A percentile compares a stretch with the other conserved stretches of the same genome.
Conservation (phyloP, 2,329 filamentous ascomycete genomes). For the Ophiostoma piceae region DNA sequence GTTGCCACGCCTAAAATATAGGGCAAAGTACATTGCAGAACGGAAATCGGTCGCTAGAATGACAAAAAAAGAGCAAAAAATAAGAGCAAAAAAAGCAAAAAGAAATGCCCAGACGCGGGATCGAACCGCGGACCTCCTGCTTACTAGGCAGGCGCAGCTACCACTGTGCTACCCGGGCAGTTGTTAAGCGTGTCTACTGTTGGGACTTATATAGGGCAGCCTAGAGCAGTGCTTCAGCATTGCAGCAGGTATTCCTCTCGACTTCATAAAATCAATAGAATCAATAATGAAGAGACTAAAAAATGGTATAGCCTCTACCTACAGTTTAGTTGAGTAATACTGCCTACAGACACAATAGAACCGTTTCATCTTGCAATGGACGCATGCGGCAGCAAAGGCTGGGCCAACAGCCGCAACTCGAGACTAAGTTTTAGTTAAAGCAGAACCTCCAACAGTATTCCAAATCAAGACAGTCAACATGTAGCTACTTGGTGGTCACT, state of each 20-base stretch:
- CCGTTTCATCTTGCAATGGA: not conserved
- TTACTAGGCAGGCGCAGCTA: conserved; percentile 28
- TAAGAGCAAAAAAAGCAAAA: not conserved
- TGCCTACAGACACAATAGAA: not conserved
- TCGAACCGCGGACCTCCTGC: conserved; percentile 28
- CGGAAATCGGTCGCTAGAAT: not conserved
- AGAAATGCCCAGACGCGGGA: conserved; percentile 26
- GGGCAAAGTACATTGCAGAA: not conserved
- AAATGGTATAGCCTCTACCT: no score
- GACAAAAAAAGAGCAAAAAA: not conserved
- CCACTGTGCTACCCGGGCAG: conserved; percentile 27
- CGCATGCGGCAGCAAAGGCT: not conserved
- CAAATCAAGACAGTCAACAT: not conserved
- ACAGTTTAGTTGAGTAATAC: no score
- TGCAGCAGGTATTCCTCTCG: no score
- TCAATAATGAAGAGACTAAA: no score
- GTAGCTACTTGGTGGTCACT: not conserved
- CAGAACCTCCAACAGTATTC: not conserved
- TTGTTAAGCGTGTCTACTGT: conserved; percentile 3
- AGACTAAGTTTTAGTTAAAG: not conserved
- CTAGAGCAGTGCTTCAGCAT: not conserved
- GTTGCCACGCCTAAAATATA: no score
- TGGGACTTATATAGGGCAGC: not conserved
- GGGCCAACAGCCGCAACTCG: not conserved
- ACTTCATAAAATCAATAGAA: no score